phyloP scores from a whole-genome alignment of 139 green algal genomes.

The Penium margaritaceum region DNA sequence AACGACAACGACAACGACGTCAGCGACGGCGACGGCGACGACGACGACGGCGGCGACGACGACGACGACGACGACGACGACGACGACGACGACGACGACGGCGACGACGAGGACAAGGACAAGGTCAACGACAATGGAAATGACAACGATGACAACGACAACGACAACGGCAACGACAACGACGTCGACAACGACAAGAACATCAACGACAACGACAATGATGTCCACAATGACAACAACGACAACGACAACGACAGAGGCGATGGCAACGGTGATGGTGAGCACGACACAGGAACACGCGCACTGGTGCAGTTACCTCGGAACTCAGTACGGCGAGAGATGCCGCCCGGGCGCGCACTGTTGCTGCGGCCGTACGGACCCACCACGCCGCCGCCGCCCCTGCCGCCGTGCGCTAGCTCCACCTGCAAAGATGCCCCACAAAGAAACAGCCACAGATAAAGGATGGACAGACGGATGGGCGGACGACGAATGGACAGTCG shows the following conservation, averaged over 20 bases:
- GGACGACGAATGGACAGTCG: too few relatives aligned
- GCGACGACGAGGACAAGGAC: neutral
- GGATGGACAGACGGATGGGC: too few relatives aligned
- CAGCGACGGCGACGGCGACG: neutral
- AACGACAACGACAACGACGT: too few relatives aligned
- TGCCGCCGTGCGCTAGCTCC: slow-evolving; percentile 15
- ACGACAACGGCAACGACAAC: neutral
- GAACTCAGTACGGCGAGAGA: slow-evolving; percentile 18
- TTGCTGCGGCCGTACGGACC: neutral
- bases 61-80: neutral
- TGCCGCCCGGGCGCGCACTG: neutral
- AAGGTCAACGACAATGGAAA: neutral
- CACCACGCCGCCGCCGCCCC: neutral
- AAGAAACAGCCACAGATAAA: too few relatives aligned
- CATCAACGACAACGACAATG: neutral
- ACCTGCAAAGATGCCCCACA: too few relatives aligned
- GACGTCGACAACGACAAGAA: neutral
- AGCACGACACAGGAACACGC: too few relatives aligned
- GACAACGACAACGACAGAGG: neutral
- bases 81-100: too few relatives aligned
- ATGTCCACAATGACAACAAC: neutral
- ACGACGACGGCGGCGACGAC: neutral
- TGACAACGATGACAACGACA: neutral
- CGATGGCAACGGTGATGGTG: neutral
- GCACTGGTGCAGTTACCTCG: too few relatives aligned